These are phyloP conservation scores for Backusella morwellensis DNA, from an alignment of 192 early-diverging fungal genomes.

Conservation along the genomic window DNA sequence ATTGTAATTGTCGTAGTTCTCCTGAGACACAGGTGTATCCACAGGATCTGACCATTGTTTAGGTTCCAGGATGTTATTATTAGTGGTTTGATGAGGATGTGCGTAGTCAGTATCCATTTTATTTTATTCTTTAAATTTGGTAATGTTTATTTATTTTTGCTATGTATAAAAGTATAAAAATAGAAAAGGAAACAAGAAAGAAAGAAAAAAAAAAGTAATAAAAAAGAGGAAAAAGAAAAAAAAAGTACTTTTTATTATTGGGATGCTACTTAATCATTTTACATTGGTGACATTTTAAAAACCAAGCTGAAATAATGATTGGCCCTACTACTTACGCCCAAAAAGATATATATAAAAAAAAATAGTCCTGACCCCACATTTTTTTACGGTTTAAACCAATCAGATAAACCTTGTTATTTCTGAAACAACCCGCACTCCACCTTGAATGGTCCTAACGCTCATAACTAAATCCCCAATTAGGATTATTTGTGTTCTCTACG, in stretches of 20 bases:
- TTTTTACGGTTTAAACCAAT: slow-evolving; percentile 10
- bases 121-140: not conserved
- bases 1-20: not conserved
- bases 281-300: not conserved
- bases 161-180: not conserved
- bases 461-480: not conserved
- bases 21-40: not conserved
- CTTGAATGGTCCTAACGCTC: slow-evolving; percentile 3
- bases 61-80: not conserved
- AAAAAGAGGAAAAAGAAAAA: not conserved
- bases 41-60: not conserved
- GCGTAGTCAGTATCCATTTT: slow-evolving; percentile 4
- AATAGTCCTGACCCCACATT: slow-evolving; percentile 10
- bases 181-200: not conserved
- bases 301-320: not conserved
- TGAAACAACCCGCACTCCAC: slow-evolving; percentile 4
- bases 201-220: not conserved
- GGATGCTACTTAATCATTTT: not conserved
- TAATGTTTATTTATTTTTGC: not conserved
- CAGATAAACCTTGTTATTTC: not conserved
- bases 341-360: not conserved
- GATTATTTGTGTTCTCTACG: not conserved
- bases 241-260: not conserved
- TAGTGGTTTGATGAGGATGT: not conserved
- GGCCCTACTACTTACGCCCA: not conserved